A percentile compares a stretch with the other conserved stretches of the same genome.
These are phyloP conservation scores for Botryosphaeria dothidea DNA, from an alignment of 2,329 filamentous ascomycete genomes.

Conservation along the genomic window DNA sequence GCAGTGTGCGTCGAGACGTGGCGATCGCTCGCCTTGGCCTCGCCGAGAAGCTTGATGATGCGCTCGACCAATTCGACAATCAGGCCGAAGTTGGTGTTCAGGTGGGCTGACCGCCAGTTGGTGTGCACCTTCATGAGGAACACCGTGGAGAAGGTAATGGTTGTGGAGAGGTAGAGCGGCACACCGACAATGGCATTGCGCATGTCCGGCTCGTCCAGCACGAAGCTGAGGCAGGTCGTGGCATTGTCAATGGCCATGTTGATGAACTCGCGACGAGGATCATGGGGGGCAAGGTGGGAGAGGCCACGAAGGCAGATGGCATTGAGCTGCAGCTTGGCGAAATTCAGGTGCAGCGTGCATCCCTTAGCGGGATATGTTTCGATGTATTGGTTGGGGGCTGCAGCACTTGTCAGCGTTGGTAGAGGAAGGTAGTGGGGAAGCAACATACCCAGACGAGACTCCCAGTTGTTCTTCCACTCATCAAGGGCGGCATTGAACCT, in stretches of 20 bases:
- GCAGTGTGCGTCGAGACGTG: conserved; percentile 43
- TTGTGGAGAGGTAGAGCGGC: conserved; percentile 40
- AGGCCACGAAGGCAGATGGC: conserved; percentile 29
- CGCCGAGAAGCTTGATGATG: conserved; percentile 35
- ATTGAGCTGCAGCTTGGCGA: conserved; percentile 43
- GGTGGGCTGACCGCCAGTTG: conserved; percentile 30
- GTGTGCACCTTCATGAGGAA: conserved; percentile 41
- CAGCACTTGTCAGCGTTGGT: background rate
- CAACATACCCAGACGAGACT: conserved; percentile 29
- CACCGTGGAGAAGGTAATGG: conserved; percentile 39
- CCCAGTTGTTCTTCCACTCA: conserved; percentile 44
- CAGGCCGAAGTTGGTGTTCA: conserved; percentile 30
- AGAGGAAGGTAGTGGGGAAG: background rate
- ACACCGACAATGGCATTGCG: conserved; percentile 34
- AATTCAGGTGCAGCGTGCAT: conserved; percentile 31
- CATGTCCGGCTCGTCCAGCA: conserved; percentile 38
- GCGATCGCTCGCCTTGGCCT: conserved; percentile 35
- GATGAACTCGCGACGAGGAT: conserved; percentile 21
- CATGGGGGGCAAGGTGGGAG: background rate
- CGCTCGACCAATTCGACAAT: conserved; percentile 38
- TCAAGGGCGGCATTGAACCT: conserved; percentile 47
- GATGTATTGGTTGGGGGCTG: conserved; percentile 28
- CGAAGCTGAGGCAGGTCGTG: conserved; percentile 32
- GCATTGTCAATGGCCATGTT: conserved; percentile 26
- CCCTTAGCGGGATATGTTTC: conserved; percentile 29